Evolutionary conservation across 371 early-diverging fungal species (phyloP).

Genomic region (Apophysomyces ossiformis): DNA sequence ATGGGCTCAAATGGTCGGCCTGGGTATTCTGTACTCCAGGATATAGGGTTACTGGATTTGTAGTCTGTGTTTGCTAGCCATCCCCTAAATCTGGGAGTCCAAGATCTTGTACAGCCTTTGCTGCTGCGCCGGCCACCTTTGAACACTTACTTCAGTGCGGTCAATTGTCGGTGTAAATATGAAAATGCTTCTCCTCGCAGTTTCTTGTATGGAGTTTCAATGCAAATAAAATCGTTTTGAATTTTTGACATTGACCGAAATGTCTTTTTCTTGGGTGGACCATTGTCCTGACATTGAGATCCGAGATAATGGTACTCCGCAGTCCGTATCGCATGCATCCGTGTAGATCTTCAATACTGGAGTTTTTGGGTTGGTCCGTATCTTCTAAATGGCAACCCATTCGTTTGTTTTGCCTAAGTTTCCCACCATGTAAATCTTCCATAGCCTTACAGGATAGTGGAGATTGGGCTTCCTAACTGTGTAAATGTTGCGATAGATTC

Average conservation of each 20-base stretch:
- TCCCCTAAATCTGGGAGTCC: too few relatives aligned
- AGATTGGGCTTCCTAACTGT: constrained; percentile 14
- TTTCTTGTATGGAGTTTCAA: constrained; percentile 16
- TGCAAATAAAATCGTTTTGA: constrained; percentile 25
- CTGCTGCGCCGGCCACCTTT: constrained; percentile 29
- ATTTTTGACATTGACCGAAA: constrained; percentile 30
- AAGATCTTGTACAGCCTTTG: constrained; percentile 19
- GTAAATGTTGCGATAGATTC: not conserved
- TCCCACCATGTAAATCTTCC: constrained; percentile 18
- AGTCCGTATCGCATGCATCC: constrained; percentile 21
- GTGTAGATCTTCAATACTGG: constrained; percentile 6
- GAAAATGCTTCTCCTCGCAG: constrained; percentile 16
- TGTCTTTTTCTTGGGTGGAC: constrained; percentile 16
- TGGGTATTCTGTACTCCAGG: constrained; percentile 23
- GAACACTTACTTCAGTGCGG: constrained; percentile 26
- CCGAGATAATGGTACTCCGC: constrained; percentile 11
- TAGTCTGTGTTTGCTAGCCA: constrained; percentile 19
- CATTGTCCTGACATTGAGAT: constrained; percentile 23
- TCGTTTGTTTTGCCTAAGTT: not conserved
- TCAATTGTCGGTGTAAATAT: constrained; percentile 28
- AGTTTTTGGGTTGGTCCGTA: not conserved
- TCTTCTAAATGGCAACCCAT: constrained; percentile 17
- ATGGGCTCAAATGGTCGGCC: constrained; percentile 22
- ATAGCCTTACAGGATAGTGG: not conserved
- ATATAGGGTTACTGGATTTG: constrained; percentile 23